These are phyloP conservation scores for Rhizophagus clarus DNA, from an alignment of 192 early-diverging fungal genomes.

Conservation along the genomic window DNA sequence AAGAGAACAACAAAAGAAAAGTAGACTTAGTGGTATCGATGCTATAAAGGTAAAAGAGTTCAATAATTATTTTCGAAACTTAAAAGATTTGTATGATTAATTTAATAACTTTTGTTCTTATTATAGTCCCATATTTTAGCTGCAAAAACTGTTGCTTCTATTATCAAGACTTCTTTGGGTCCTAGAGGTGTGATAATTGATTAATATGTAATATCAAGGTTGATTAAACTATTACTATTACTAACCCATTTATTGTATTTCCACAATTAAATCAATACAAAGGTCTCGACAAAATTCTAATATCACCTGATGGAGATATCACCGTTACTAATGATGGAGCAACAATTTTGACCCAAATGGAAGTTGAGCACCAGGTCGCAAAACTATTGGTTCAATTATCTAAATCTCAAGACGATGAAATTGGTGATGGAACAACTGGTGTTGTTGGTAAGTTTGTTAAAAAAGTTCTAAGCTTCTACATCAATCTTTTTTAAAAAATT, in stretches of 20 bases:
- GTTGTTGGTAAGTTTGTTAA: constrained; percentile 77
- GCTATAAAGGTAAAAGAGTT: constrained; percentile 82
- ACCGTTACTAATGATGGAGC: constrained; percentile 99
- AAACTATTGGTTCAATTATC: constrained; percentile 97
- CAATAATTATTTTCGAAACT: not conserved
- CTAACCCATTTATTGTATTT: not conserved
- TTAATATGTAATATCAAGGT: not conserved
- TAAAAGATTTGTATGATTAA: not conserved
- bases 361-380: constrained; percentile 99
- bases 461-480: not conserved
- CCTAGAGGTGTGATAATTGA: constrained; percentile 72
- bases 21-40: constrained; percentile 86
- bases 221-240: too few species aligned
- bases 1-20: constrained; percentile 93
- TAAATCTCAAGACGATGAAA: constrained; percentile 99
- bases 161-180: constrained; percentile 97
- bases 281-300: constrained; percentile 99
- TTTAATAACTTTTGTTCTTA: not conserved
- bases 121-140: constrained; percentile 95
- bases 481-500: not conserved
- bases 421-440: constrained; percentile 99
- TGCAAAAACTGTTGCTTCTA: constrained; percentile 95
- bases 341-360: constrained; percentile 97
- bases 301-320: constrained; percentile 99
- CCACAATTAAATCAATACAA: not conserved